Evolutionary conservation across 495 filamentous ascomycete genomes (phyloP).

Genomic region (Penicillium longicatenatum): DNA sequence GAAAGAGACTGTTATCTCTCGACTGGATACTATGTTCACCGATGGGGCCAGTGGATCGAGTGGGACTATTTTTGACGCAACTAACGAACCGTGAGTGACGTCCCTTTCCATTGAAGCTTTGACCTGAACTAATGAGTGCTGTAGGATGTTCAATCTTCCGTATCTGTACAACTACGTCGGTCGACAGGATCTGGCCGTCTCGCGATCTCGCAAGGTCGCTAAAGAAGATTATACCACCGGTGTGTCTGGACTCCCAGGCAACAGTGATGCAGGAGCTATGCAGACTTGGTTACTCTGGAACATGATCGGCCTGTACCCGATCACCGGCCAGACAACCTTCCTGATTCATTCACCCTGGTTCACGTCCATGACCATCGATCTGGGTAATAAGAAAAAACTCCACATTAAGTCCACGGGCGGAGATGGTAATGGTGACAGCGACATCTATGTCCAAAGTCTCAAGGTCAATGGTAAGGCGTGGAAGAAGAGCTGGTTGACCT

Average conservation of each 20-base stretch:
- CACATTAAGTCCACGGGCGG: conserved; percentile 48
- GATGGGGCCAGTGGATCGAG: conserved; percentile 51
- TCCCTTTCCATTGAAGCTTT: not conserved
- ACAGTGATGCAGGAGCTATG: conserved; percentile 62
- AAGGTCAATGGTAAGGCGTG: conserved; percentile 52
- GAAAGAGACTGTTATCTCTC: conserved; percentile 27
- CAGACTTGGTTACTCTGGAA: conserved; percentile 63
- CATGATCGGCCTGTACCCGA: conserved; percentile 61
- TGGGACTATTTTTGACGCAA: conserved; percentile 64
- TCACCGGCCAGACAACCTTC: conserved; percentile 57
- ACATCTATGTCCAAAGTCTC: conserved; percentile 50
- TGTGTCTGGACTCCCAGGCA: conserved; percentile 53
- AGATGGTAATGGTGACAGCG: conserved; percentile 39
- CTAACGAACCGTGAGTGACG: conserved; percentile 60
- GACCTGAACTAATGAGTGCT: conserved; percentile 4
- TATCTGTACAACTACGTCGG: conserved; percentile 72
- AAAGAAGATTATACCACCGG: conserved; percentile 42
- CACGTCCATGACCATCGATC: conserved; percentile 47
- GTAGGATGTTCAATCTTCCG: conserved; percentile 61
- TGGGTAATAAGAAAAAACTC: conserved; percentile 47
- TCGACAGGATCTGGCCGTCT: conserved; percentile 56
- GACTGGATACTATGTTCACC: conserved; percentile 48
- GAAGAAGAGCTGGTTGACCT: conserved; percentile 55
- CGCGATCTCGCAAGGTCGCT: conserved; percentile 37
- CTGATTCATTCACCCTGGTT: conserved; percentile 61